Percentiles rank a stretch among this genome's conserved stretches.
Evolutionary conservation across 1,139 yeast species (phyloP).

Genomic region (Sugiyamaella castrensis): DNA sequence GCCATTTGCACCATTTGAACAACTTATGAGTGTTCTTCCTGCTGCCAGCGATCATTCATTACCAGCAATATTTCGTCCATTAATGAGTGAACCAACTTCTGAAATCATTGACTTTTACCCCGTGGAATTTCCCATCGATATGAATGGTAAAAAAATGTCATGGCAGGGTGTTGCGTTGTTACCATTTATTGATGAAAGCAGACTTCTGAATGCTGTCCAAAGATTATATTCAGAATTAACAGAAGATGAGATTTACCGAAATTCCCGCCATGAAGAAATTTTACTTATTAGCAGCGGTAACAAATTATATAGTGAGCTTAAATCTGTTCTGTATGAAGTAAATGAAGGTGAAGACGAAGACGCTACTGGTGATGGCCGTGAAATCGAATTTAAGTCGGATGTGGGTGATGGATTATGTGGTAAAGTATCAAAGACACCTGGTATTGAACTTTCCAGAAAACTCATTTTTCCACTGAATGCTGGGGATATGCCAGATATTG

Average conservation of each 20-base stretch:
- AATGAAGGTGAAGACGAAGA: slow-evolving; percentile 30
- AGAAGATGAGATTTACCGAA: slow-evolving; percentile 67
- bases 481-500: slow-evolving; percentile 52
- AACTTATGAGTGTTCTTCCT: slow-evolving; percentile 94
- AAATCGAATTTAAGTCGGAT: slow-evolving; percentile 45
- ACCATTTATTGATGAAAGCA: slow-evolving; percentile 84
- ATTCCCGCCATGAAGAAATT: slow-evolving; percentile 41
- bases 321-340: slow-evolving; percentile 22
- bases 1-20: slow-evolving; percentile 93
- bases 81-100: slow-evolving; percentile 78
- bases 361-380: neutral
- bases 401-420: slow-evolving; percentile 68
- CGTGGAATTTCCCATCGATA: slow-evolving; percentile 80
- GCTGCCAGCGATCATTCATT: slow-evolving; percentile 93
- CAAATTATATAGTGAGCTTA: slow-evolving; percentile 27
- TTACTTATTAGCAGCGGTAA: slow-evolving; percentile 32
- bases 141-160: slow-evolving; percentile 92
- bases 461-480: slow-evolving; percentile 60
- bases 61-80: slow-evolving; percentile 76
- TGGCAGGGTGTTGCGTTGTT: slow-evolving; percentile 94
- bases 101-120: slow-evolving; percentile 93
- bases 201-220: slow-evolving; percentile 65
- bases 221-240: slow-evolving; percentile 62
- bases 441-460: slow-evolving; percentile 48
- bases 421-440: slow-evolving; percentile 44